Conservation (phyloP, 2,329 filamentous ascomycete species). For the Pseudogymnoascus sp. region DNA sequence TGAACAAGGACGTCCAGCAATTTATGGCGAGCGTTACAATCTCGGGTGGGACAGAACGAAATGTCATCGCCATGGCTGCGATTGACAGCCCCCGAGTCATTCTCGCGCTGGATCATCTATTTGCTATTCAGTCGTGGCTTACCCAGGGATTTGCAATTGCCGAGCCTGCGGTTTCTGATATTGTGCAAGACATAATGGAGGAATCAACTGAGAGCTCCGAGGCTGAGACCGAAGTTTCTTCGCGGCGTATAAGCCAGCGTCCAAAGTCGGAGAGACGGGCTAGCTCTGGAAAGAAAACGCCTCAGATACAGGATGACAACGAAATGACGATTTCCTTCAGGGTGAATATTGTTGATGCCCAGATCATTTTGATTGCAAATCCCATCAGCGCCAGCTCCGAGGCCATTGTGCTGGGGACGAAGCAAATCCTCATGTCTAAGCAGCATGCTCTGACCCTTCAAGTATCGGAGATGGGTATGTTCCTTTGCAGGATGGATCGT, state of each 20-base stretch:
- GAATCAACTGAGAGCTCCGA: constrained; percentile 55
- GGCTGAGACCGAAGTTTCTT: constrained; percentile 41
- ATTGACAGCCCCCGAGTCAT: constrained; percentile 93
- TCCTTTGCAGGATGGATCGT: constrained; percentile 94
- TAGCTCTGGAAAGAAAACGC: constrained; percentile 1
- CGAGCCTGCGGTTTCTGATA: constrained; percentile 46
- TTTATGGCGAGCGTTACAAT: constrained; percentile 97
- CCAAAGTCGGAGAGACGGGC: background rate
- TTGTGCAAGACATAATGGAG: constrained; percentile 40
- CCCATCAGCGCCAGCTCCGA: constrained; percentile 84
- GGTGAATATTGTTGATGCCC: constrained; percentile 90
- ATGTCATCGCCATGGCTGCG: constrained; percentile 82
- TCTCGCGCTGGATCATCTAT: constrained; percentile 90
- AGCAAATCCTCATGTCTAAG: constrained; percentile 85
- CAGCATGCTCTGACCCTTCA: constrained; percentile 93
- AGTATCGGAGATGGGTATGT: constrained; percentile 93
- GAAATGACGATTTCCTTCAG: constrained; percentile 74
- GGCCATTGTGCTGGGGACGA: constrained; percentile 89
- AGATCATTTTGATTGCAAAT: constrained; percentile 93
- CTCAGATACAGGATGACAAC: background rate
- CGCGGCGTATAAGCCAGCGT: background rate
- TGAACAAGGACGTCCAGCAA: constrained; percentile 91
- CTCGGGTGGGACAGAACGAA: constrained; percentile 72
- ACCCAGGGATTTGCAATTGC: constrained; percentile 61
- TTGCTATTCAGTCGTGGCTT: constrained; percentile 79